These are phyloP conservation scores for Cornus florida DNA, from an alignment of 148 eudicot genomes.

Conservation along the genomic window DNA sequence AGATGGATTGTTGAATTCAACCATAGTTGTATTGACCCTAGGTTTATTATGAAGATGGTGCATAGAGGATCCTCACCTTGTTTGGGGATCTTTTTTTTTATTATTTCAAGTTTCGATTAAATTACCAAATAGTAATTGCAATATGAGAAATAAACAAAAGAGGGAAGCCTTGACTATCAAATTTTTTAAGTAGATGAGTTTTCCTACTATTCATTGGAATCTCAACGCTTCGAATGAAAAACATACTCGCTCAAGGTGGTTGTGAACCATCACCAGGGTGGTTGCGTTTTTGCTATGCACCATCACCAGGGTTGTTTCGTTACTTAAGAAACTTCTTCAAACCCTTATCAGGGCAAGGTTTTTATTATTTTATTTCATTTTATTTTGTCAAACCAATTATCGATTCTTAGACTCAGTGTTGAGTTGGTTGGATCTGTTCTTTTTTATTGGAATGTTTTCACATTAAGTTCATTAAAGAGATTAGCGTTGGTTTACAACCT, in stretches of 20 bases:
- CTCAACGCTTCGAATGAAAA: neutral
- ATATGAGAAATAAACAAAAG: neutral
- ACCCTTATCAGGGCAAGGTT: neutral
- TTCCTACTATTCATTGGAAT: neutral
- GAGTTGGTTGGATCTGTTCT: neutral
- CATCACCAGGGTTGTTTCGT: neutral
- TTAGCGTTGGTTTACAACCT: too few species aligned
- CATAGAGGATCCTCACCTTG: neutral
- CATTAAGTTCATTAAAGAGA: too few species aligned
- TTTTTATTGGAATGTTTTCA: neutral
- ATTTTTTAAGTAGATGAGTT: neutral
- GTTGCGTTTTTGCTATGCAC: neutral
- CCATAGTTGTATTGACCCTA: too few species aligned
- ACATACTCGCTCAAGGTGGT: neutral
- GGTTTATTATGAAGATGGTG: too few species aligned
- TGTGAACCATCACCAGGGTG: neutral
- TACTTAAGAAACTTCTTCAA: neutral
- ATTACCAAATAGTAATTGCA: neutral
- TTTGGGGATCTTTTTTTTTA: neutral
- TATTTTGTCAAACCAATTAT: neutral
- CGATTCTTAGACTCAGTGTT: neutral
- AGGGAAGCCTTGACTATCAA: neutral
- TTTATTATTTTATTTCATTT: too few species aligned
- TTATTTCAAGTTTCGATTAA: too few species aligned
- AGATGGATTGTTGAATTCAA: too few species aligned